Percentiles rank a stretch among this genome's conserved stretches.
Evolutionary conservation across 2,329 filamentous ascomycete species (phyloP).

Genomic region (Fusarium phyllophilum): DNA sequence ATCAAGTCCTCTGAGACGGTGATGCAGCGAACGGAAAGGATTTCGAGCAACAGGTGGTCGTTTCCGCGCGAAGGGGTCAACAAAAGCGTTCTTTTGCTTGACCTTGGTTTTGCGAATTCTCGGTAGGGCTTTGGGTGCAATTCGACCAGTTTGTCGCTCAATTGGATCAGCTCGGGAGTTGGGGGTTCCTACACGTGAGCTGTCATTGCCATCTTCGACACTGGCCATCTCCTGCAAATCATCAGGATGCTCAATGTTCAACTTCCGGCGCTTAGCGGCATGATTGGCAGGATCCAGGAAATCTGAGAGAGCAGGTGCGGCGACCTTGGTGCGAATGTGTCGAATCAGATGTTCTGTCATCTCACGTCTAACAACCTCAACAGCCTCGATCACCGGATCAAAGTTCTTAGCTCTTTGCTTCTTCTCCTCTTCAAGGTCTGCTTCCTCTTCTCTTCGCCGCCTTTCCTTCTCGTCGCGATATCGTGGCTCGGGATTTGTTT

Average conservation of each 20-base stretch:
- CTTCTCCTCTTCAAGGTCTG: conserved; percentile 90
- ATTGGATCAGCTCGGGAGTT: conserved; percentile 70
- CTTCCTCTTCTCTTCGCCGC: conserved; percentile 75
- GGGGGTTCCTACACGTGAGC: conserved; percentile 71
- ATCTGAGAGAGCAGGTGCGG: conserved; percentile 80
- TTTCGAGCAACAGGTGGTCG: conserved; percentile 68
- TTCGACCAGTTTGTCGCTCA: conserved; percentile 66
- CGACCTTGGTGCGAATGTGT: conserved; percentile 89
- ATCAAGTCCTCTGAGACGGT: conserved; percentile 70
- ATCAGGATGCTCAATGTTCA: conserved; percentile 79
- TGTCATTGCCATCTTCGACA: conserved; percentile 70
- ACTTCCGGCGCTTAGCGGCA: conserved; percentile 77
- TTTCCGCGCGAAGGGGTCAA: conserved; percentile 73
- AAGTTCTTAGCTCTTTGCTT: conserved; percentile 85
- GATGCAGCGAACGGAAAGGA: conserved; percentile 82
- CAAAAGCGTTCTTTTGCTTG: conserved; percentile 70
- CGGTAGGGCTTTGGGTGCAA: conserved; percentile 71
- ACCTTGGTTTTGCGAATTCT: conserved; percentile 78
- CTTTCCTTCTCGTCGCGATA: conserved; percentile 71
- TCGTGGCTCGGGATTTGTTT: conserved; percentile 34
- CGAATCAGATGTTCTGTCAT: conserved; percentile 87
- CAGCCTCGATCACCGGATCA: conserved; percentile 88
- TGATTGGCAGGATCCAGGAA: conserved; percentile 87
- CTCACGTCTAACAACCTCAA: conserved; percentile 81
- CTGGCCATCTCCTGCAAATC: conserved; percentile 62